These are phyloP conservation scores for Voacanga thouarsii DNA, from an alignment of 257 asterid species.

Conservation along the genomic window DNA sequence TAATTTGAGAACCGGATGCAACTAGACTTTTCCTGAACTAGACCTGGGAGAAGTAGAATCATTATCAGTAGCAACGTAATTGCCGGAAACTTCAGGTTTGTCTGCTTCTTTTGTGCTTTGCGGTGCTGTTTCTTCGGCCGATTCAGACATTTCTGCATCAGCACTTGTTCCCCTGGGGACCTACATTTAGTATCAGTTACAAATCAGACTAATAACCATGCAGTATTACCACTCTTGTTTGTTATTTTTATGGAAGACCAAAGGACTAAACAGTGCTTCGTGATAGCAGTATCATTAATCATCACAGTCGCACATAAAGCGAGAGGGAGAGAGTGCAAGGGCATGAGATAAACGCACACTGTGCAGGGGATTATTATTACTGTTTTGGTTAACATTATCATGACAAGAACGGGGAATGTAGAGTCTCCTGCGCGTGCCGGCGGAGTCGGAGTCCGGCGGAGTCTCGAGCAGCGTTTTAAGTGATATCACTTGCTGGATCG, in stretches of 20 bases:
- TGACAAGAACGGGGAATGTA: slow-evolving; percentile 38
- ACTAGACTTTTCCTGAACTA: background rate
- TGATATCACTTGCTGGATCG: slow-evolving; percentile 96
- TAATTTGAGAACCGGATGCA: background rate
- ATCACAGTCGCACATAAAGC: background rate
- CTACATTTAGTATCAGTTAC: slow-evolving; percentile 41
- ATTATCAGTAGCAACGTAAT: slow-evolving; percentile 37
- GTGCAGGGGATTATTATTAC: slow-evolving; percentile 26
- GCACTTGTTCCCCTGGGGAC: slow-evolving; percentile 43
- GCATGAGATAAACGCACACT: slow-evolving; percentile 46
- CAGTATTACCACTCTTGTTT: background rate
- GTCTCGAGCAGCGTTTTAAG: slow-evolving; percentile 82
- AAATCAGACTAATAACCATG: slow-evolving; percentile 19
- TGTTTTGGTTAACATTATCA: slow-evolving; percentile 17
- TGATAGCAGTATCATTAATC: background rate
- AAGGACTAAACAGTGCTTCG: background rate
- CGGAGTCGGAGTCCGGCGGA: slow-evolving; percentile 54
- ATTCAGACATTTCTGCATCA: slow-evolving; percentile 51
- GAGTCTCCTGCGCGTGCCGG: slow-evolving; percentile 43
- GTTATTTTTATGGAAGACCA: background rate
- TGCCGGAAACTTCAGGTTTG: slow-evolving; percentile 44
- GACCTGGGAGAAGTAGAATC: slow-evolving; percentile 67
- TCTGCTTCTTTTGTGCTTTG: slow-evolving; percentile 40
- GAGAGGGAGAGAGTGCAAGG: background rate
- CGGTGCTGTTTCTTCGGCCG: slow-evolving; percentile 45